Evolutionary conservation across 768 basidiomycete species (phyloP).

Genomic region (Tephrocybe sp.): DNA sequence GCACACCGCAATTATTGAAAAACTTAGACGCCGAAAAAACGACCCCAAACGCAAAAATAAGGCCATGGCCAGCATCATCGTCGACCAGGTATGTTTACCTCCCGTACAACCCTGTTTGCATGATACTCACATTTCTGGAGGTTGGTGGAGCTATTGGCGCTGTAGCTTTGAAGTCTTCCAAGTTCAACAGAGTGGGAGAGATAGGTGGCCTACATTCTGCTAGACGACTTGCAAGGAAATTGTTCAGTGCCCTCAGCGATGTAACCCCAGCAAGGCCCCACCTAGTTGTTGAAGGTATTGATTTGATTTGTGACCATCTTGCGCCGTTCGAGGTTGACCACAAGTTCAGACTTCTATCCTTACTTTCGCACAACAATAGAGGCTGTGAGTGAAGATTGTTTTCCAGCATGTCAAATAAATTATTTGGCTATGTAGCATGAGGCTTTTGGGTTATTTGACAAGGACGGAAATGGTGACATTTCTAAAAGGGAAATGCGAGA

Average conservation of each 20-base stretch:
- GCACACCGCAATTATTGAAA: slow-evolving; percentile 1
- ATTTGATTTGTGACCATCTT: neutral
- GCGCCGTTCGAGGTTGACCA: neutral
- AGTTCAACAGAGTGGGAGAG: slow-evolving; percentile 54
- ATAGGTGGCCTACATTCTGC: slow-evolving; percentile 63
- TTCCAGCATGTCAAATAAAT: too few species aligned
- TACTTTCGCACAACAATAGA: slow-evolving; percentile 74
- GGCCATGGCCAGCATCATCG: slow-evolving; percentile 64
- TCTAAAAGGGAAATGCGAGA: slow-evolving; percentile 79
- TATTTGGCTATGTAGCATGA: too few species aligned
- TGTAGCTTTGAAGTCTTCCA: slow-evolving; percentile 67
- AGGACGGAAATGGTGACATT: slow-evolving; percentile 83
- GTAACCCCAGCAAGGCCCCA: slow-evolving; percentile 59
- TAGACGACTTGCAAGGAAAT: slow-evolving; percentile 62
- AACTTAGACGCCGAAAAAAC: slow-evolving; percentile 20
- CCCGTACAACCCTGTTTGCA: neutral
- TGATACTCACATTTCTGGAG: slow-evolving; percentile 18
- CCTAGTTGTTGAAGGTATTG: slow-evolving; percentile 65
- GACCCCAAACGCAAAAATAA: slow-evolving; percentile 44
- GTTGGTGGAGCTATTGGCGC: slow-evolving; percentile 68
- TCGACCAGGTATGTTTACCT: slow-evolving; percentile 53
- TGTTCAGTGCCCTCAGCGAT: slow-evolving; percentile 63
- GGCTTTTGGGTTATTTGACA: slow-evolving; percentile 73
- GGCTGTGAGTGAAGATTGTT: slow-evolving; percentile 46
- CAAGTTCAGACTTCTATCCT: slow-evolving; percentile 68